These are phyloP conservation scores for Xylaria sp. DNA, from an alignment of 2,329 filamentous ascomycete species.

Conservation along the genomic window DNA sequence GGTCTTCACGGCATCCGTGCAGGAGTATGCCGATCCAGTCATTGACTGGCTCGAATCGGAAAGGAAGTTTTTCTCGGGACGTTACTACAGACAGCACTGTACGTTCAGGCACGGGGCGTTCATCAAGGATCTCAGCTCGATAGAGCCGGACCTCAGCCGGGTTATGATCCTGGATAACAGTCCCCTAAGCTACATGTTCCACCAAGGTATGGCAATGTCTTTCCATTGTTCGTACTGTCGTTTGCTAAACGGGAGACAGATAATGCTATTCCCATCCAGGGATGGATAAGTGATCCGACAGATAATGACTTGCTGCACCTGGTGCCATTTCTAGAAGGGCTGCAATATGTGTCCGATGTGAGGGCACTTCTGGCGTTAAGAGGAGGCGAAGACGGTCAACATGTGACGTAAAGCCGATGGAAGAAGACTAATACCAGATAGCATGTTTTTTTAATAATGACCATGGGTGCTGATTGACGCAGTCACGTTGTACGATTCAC, in stretches of 20 bases:
- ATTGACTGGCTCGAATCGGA: slow-evolving; percentile 99
- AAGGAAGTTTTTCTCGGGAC: slow-evolving; percentile 91
- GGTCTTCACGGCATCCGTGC: slow-evolving; percentile 95
- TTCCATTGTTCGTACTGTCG: slow-evolving; percentile 1
- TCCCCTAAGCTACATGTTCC: slow-evolving; percentile 97
- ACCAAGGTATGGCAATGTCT: slow-evolving; percentile 77
- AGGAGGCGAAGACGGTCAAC: slow-evolving; percentile 81
- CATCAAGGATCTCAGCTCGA: slow-evolving; percentile 96
- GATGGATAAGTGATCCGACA: slow-evolving; percentile 98
- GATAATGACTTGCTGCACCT: slow-evolving; percentile 95
- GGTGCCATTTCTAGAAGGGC: slow-evolving; percentile 88
- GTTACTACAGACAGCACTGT: slow-evolving; percentile 97
- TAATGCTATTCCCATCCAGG: slow-evolving; percentile 98
- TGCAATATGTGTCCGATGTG: slow-evolving; percentile 97
- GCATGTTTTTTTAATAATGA: slow-evolving; percentile 36
- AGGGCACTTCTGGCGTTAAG: slow-evolving; percentile 88
- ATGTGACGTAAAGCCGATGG: slow-evolving; percentile 40
- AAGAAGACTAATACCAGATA: slow-evolving; percentile 32
- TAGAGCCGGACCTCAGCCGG: slow-evolving; percentile 96
- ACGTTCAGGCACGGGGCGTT: slow-evolving; percentile 95
- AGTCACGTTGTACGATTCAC: slow-evolving; percentile 20
- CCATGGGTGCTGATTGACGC: slow-evolving; percentile 10
- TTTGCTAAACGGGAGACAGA: slow-evolving; percentile 66
- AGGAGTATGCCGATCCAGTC: slow-evolving; percentile 98
- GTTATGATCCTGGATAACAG: slow-evolving; percentile 99